Conservation (phyloP, 805 yeast species). For the Lipomyces yamadae region DNA sequence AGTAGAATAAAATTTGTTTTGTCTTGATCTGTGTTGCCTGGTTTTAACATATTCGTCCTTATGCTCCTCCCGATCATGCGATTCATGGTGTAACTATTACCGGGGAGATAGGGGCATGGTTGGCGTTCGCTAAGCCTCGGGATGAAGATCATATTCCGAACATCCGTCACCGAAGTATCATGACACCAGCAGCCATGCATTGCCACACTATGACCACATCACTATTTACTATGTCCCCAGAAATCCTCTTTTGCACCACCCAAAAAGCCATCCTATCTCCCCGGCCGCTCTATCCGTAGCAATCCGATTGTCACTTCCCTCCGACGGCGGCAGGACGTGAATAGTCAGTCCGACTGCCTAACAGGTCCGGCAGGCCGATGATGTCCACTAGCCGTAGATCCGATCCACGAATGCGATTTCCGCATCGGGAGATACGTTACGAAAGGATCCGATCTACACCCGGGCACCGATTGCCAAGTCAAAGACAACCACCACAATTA, state of each 20-base stretch:
- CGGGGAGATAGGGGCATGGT: not conserved
- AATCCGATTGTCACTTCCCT: constrained; percentile 2
- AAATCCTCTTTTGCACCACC: not conserved
- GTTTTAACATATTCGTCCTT: not conserved
- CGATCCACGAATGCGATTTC: not conserved
- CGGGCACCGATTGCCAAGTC: constrained; percentile 1
- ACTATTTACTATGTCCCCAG: not conserved
- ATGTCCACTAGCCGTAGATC: not conserved
- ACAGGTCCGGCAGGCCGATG: not conserved
- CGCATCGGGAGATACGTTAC: not conserved
- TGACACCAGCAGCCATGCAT: not conserved
- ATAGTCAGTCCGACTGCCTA: not conserved
- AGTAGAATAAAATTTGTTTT: not conserved
- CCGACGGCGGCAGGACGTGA: not conserved
- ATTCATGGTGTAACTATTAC: not conserved
- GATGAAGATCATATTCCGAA: not conserved
- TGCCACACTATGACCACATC: constrained; percentile 1
- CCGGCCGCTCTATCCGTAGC: not conserved
- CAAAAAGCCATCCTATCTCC: not conserved
- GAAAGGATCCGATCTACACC: not conserved
- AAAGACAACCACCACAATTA: not conserved
- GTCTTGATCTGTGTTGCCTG: not conserved
- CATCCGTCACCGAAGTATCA: not conserved
- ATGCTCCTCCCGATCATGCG: not conserved
- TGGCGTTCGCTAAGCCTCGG: constrained; percentile 1